Percentiles rank a stretch among this genome's conserved stretches.
Conservation (phyloP, 148 eudicot species). For the Heliosperma pusillum region DNA sequence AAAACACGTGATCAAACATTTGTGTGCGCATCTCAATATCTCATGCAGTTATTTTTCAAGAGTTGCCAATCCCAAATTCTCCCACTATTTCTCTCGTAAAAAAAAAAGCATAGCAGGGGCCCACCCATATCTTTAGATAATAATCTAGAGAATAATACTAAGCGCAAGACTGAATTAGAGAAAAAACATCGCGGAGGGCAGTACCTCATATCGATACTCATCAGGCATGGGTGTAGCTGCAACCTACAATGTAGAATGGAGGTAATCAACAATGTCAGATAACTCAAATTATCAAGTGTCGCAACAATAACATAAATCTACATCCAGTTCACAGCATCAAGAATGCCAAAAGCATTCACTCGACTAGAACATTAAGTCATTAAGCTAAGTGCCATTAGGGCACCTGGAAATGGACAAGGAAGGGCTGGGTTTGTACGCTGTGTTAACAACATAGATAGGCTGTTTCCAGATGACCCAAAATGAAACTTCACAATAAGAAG, state of each 20-base stretch:
- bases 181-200: slow-evolving; percentile 12
- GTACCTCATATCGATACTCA: slow-evolving; percentile 71
- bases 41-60: too few species aligned
- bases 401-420: neutral
- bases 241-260: slow-evolving; percentile 45
- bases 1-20: neutral
- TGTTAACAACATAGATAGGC: neutral
- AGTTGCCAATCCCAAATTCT: too few species aligned
- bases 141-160: neutral
- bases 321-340: neutral
- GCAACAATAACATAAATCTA: neutral
- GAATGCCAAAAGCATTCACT: neutral
- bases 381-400: neutral
- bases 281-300: neutral
- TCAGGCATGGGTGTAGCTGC: slow-evolving; percentile 71
- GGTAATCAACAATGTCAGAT: neutral
- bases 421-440: neutral
- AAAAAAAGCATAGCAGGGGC: neutral
- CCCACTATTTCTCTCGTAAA: too few species aligned
- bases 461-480: neutral
- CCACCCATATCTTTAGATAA: neutral
- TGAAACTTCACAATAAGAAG: neutral
- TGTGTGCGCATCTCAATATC: too few species aligned
- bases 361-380: neutral
- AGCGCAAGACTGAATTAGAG: neutral